Evolutionary conservation across 2,329 filamentous ascomycete species (phyloP), one percentile per base, ranked within the genome.

Genomic region (Fusarium continuum): DNA sequence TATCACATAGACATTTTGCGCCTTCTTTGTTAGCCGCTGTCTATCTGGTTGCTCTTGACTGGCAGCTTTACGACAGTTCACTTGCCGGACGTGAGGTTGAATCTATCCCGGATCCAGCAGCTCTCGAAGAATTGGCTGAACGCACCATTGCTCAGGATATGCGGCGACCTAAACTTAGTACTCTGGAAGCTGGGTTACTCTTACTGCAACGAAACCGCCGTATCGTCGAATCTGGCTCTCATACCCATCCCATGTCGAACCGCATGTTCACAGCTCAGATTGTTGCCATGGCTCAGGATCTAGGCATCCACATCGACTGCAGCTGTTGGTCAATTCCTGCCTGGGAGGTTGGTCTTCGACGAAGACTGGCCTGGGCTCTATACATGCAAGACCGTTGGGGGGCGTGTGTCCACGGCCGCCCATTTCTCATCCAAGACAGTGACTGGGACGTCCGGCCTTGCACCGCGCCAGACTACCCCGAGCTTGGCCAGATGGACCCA

Each of bases 351-450:
- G 84, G 86, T 0, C 75, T 89, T 16, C 78, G 88, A 13, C 84
- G 85, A 66, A 77, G 88, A 13, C 74, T 90, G 1, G 86, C 84
- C 0, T 90, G 88, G 87, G 86, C 83, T 3, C 73, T 88, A 1
- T 89, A 83, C 61, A 86, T 88, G 79, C 87, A 89, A 69, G 87
- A 90, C 61, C 86, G 84, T 66, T 88, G 83, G 85, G 81, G 83
- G 3, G 80, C 83, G 3, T 76, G 86, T 31, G 81, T 85, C 23
- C 82, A 85, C 62, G 85, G 86, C 8, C 78, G 85, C 22, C 85
- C 84, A 10, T 83, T 82, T 20, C 81, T 86, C 46, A 83, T 88
- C 20, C 73, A 74, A 10, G 73, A 77, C 4, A 77, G 77, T 8
- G 84, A 87, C 65, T 88, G 86, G 86, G 81, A 81, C 20, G 79